phyloP scores from a whole-genome alignment of 345 rosid species.

The Camelina hispida region DNA sequence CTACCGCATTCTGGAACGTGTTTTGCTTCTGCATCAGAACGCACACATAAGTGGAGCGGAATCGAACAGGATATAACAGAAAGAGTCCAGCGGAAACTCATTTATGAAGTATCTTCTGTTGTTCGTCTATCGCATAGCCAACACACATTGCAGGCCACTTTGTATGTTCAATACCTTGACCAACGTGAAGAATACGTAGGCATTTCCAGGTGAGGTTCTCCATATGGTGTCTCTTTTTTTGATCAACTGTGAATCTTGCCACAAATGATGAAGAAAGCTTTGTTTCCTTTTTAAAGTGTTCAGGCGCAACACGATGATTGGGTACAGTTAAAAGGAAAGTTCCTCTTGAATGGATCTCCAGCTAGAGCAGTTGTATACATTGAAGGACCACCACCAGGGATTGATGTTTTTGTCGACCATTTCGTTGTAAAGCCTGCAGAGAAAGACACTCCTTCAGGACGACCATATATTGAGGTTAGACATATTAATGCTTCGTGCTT shows the following conservation, averaged over 20 bases:
- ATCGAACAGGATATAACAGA: constrained; percentile 88
- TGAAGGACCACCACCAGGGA: constrained; percentile 94
- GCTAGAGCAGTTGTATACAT: constrained; percentile 74
- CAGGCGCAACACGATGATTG: constrained; percentile 82
- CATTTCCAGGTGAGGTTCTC: constrained; percentile 67
- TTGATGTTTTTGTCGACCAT: constrained; percentile 81
- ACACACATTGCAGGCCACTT: constrained; percentile 66
- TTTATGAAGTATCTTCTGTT: constrained; percentile 70
- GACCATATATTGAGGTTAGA: constrained; percentile 73
- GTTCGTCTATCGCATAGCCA: constrained; percentile 75
- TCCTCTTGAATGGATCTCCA: constrained; percentile 82
- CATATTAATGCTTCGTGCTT: not conserved
- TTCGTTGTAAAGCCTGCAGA: constrained; percentile 73
- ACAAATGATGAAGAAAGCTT: constrained; percentile 9
- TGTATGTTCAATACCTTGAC: constrained; percentile 75
- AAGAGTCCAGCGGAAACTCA: constrained; percentile 74
- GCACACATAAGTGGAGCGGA: constrained; percentile 90
- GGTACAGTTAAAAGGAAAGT: constrained; percentile 80
- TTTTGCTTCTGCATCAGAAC: constrained; percentile 80
- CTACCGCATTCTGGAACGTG: constrained; percentile 69
- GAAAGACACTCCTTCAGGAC: constrained; percentile 63
- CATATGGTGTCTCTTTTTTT: not conserved
- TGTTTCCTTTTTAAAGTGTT: constrained; percentile 51
- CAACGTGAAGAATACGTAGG: constrained; percentile 77
- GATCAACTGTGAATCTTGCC: not conserved